phyloP scores from a whole-genome alignment of 768 basidiomycete species.

The Tubosaeta sp. region DNA sequence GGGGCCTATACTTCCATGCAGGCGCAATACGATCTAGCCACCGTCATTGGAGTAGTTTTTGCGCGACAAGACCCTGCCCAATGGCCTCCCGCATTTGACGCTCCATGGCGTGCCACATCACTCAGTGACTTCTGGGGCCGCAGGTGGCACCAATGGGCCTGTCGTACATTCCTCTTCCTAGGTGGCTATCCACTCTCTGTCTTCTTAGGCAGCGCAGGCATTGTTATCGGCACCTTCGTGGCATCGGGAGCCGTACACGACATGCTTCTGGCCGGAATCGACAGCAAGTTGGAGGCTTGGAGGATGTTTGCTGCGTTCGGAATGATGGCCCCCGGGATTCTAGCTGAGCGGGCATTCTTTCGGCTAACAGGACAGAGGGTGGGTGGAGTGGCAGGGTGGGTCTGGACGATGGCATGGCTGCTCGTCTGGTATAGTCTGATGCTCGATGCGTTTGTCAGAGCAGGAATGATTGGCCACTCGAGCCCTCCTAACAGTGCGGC shows the following conservation, averaged over 20 bases:
- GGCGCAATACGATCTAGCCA: too few relatives aligned
- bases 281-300: constrained; percentile 40
- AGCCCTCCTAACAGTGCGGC: too few relatives aligned
- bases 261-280: constrained; percentile 47
- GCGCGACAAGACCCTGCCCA: too few relatives aligned
- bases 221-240: neutral
- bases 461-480: too few relatives aligned
- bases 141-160: constrained; percentile 18
- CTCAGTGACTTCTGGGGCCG: constrained; percentile 33
- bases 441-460: too few relatives aligned
- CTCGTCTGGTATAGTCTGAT: neutral
- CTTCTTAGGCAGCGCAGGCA: neutral
- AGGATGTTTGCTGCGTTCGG: constrained; percentile 48
- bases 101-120: constrained; percentile 36
- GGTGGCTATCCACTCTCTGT: neutral
- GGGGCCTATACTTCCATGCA: too few relatives aligned
- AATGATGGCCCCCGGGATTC: constrained; percentile 47
- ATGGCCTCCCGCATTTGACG: constrained; percentile 25
- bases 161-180: constrained; percentile 28
- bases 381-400: too few relatives aligned
- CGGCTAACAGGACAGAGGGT: too few relatives aligned
- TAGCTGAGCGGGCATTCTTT: too few relatives aligned
- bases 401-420: constrained; percentile 20
- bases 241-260: constrained; percentile 21
- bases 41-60: too few relatives aligned